Percentiles rank a stretch among this genome's conserved stretches.
Conservation (phyloP, 345 rosid species). For the Lepidium aucheri region DNA sequence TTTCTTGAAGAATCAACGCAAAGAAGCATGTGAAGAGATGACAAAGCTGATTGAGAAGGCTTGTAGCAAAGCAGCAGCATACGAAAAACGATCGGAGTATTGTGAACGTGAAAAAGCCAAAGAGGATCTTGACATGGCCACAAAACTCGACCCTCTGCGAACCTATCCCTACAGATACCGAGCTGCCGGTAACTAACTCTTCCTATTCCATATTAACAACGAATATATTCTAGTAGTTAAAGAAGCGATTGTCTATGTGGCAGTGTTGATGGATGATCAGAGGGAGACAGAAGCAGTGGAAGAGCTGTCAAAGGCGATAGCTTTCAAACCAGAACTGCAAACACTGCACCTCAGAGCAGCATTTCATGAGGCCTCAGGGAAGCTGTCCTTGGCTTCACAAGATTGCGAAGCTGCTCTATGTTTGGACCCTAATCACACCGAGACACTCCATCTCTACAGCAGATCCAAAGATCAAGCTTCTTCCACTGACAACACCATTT, state of each 20-base stretch:
- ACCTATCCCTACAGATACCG: constrained; percentile 91
- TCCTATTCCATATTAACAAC: background rate
- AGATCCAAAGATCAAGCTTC: constrained; percentile 45
- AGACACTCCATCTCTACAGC: constrained; percentile 64
- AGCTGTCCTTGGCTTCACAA: constrained; percentile 44
- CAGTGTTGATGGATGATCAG: constrained; percentile 94
- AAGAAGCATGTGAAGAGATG: constrained; percentile 89
- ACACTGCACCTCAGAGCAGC: constrained; percentile 96
- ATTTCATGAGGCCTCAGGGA: constrained; percentile 74
- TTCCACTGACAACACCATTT: constrained; percentile 28
- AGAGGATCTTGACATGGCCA: constrained; percentile 77
- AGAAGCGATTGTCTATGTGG: background rate
- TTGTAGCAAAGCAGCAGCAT: constrained; percentile 63
- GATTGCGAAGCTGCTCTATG: constrained; percentile 96
- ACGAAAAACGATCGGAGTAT: constrained; percentile 90
- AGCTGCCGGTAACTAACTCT: constrained; percentile 70
- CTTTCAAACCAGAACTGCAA: constrained; percentile 82
- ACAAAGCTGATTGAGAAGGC: constrained; percentile 80
- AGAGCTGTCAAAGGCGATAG: constrained; percentile 82
- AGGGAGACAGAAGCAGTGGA: constrained; percentile 75
- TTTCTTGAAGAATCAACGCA: constrained; percentile 50
- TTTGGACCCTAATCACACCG: constrained; percentile 67
- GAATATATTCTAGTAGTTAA: background rate
- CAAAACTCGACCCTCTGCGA: constrained; percentile 76
- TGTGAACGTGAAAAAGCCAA: constrained; percentile 73